Conservation (phyloP, 192 early-diverging fungal species). For the Mortierella antarctica region DNA sequence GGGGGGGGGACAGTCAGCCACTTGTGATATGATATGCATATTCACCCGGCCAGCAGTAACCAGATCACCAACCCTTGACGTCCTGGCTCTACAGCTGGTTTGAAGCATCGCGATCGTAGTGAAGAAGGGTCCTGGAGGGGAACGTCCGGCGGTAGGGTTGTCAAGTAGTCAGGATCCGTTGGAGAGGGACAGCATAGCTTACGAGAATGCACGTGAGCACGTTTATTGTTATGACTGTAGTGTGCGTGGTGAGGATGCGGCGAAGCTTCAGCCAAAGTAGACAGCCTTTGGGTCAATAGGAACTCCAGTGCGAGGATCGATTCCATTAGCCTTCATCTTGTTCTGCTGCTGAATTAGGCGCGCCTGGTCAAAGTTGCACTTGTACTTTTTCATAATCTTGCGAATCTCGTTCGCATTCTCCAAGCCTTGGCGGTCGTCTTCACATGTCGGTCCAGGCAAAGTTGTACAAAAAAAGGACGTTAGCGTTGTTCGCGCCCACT, state of each 20-base stretch:
- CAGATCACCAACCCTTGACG: too few relatives aligned
- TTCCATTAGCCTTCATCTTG: slow-evolving; percentile 66
- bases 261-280: slow-evolving; percentile 53
- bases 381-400: slow-evolving; percentile 64
- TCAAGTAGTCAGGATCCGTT: too few relatives aligned
- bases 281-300: slow-evolving; percentile 68
- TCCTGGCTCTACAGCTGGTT: too few relatives aligned
- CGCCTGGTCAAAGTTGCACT: slow-evolving; percentile 67
- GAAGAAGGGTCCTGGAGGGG: too few relatives aligned
- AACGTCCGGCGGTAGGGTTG: too few relatives aligned
- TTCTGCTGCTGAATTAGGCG: slow-evolving; percentile 64
- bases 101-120: too few relatives aligned
- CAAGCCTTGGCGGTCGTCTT: slow-evolving; percentile 60
- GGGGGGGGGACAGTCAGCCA: too few relatives aligned
- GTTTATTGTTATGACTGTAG: background rate
- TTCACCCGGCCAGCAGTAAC: too few relatives aligned
- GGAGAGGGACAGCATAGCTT: too few relatives aligned
- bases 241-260: background rate
- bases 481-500: background rate
- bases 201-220: background rate
- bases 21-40: too few relatives aligned
- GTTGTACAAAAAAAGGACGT: background rate
- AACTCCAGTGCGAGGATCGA: slow-evolving; percentile 67
- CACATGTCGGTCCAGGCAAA: too few relatives aligned
- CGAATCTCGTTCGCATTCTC: slow-evolving; percentile 65